Evolutionary conservation across 2,329 filamentous ascomycete species (phyloP).

Genomic region (Colletotrichum sp.): DNA sequence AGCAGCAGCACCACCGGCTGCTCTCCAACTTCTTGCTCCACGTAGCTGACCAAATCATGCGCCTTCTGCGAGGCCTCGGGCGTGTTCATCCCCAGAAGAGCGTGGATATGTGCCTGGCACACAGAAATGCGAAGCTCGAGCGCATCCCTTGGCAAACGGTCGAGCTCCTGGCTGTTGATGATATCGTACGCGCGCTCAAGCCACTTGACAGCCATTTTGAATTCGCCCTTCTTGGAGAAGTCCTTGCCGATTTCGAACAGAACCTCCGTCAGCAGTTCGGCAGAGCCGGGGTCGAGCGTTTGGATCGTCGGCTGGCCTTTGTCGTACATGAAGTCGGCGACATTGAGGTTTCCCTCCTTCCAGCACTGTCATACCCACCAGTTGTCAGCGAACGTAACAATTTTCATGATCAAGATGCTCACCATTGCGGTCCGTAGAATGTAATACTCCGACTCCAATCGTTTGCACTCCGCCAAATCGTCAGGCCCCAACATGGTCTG

Average conservation of each 20-base stretch:
- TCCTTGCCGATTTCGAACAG: constrained; percentile 75
- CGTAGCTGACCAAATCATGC: constrained; percentile 58
- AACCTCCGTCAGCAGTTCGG: constrained; percentile 69
- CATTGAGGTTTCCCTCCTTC: constrained; percentile 73
- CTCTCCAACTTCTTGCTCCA: constrained; percentile 68
- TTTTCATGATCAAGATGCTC: constrained; percentile 25
- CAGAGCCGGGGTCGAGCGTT: constrained; percentile 49
- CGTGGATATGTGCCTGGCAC: constrained; percentile 66
- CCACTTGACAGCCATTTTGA: constrained; percentile 70
- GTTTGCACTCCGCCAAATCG: constrained; percentile 32
- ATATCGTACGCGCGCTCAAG: constrained; percentile 69
- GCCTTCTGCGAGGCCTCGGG: constrained; percentile 55
- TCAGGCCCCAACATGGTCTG: constrained; percentile 30
- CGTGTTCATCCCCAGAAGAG: constrained; percentile 53
- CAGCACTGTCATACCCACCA: constrained; percentile 62
- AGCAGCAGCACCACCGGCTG: constrained; percentile 71
- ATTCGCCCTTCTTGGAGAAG: constrained; percentile 56
- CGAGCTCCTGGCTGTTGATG: constrained; percentile 59
- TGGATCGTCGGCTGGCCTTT: constrained; percentile 54
- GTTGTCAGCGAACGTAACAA: background rate
- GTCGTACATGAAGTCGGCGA: constrained; percentile 79
- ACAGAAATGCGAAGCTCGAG: constrained; percentile 70
- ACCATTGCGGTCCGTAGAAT: constrained; percentile 72
- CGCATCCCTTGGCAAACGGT: constrained; percentile 62
- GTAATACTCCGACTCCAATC: constrained; percentile 66